Evolutionary conservation across 2,329 filamentous ascomycete species (phyloP).

Genomic region (Penicillium polonicum): DNA sequence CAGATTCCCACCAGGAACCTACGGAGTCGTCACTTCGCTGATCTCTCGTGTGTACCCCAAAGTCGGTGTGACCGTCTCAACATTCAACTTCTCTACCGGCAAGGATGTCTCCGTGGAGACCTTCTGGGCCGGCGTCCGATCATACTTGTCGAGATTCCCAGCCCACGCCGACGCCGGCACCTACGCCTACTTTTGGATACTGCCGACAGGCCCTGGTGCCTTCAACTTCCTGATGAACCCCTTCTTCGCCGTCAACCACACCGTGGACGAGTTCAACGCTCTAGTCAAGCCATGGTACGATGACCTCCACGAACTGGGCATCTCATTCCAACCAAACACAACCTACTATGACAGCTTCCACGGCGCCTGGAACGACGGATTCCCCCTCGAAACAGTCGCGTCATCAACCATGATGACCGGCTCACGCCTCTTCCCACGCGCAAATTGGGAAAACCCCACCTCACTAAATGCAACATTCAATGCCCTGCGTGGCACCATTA

Average conservation of each 20-base stretch:
- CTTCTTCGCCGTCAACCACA: conserved; percentile 30
- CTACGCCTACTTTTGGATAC: conserved; percentile 35
- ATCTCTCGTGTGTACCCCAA: conserved; percentile 29
- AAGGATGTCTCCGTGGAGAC: conserved; percentile 23
- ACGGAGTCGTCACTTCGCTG: conserved; percentile 32
- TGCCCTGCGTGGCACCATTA: no score
- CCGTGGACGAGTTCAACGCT: conserved; percentile 27
- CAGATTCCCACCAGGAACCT: conserved; percentile 29
- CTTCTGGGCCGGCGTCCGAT: conserved; percentile 32
- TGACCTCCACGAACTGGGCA: conserved; percentile 25
- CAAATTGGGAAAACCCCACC: no score
- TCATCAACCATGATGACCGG: no score
- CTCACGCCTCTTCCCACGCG: no score
- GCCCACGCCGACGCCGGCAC: conserved; percentile 30
- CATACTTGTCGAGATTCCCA: conserved; percentile 30
- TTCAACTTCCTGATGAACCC: conserved; percentile 37
- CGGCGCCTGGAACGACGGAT: no score
- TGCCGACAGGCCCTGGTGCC: conserved; percentile 16
- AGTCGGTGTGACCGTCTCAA: conserved; percentile 28
- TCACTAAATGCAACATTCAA: no score
- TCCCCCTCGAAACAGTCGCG: no score
- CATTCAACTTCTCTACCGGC: conserved; percentile 29
- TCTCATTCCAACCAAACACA: conserved; percentile 24
- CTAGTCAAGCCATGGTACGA: conserved; percentile 31
- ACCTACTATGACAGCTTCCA: no score